phyloP scores from a whole-genome alignment of 352 stramenopile species.

The Thalassiosira oceanica region DNA sequence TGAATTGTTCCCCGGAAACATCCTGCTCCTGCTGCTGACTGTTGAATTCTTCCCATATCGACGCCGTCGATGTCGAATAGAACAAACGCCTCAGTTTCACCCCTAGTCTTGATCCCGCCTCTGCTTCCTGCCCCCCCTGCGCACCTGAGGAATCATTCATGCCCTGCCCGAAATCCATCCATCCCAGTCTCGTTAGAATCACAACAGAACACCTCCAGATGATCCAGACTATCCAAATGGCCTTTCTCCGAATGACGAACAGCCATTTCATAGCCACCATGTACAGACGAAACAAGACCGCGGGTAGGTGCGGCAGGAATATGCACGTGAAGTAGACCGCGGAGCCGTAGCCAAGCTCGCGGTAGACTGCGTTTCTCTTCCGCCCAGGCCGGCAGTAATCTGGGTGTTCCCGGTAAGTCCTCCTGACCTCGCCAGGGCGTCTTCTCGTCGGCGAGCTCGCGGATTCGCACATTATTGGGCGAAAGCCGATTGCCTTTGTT shows the following conservation, averaged over 20 bases:
- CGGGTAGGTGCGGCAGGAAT: constrained; percentile 27
- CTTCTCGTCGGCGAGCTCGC: background rate
- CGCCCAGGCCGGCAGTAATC: constrained; percentile 31
- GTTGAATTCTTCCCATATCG: constrained; percentile 45
- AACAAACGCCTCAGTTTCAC: constrained; percentile 16
- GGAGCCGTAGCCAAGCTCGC: constrained; percentile 26
- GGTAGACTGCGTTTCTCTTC: constrained; percentile 12
- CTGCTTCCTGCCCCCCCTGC: background rate
- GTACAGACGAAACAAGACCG: constrained; percentile 18
- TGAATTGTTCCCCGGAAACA: background rate
- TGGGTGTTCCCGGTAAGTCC: constrained; percentile 2
- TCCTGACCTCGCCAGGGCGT: background rate
- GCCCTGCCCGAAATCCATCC: constrained; percentile 4
- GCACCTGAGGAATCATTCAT: constrained; percentile 1
- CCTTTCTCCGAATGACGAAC: constrained; percentile 5
- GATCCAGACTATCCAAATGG: constrained; percentile 34
- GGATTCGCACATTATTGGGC: background rate
- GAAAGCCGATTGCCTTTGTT: background rate
- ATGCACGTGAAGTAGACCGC: constrained; percentile 27
- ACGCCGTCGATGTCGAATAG: constrained; percentile 25
- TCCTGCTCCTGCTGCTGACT: constrained; percentile 1
- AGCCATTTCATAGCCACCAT: background rate
- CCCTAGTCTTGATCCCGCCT: background rate
- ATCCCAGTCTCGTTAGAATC: constrained; percentile 18
- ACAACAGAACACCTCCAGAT: constrained; percentile 19